phyloP scores from a whole-genome alignment of 805 yeast genomes.

The Pachysolen tannophilus region DNA sequence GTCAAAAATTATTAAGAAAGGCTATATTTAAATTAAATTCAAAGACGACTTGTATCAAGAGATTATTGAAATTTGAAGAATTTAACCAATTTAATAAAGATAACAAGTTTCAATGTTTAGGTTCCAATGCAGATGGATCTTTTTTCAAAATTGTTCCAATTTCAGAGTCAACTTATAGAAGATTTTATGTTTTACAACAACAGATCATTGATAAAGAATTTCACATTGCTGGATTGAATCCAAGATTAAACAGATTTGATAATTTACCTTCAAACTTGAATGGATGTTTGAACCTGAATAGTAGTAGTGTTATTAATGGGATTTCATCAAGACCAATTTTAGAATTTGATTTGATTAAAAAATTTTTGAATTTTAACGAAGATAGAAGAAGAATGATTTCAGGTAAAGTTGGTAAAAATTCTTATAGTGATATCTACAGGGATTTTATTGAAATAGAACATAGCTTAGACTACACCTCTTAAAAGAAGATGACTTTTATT shows the following conservation, averaged over 20 bases:
- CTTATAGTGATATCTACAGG: slow-evolving; percentile 56
- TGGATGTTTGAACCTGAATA: slow-evolving; percentile 11
- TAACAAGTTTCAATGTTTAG: slow-evolving; percentile 52
- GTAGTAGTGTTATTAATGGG: slow-evolving; percentile 26
- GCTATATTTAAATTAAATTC: slow-evolving; percentile 67
- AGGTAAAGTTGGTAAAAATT: slow-evolving; percentile 49
- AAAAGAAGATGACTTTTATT: too few species aligned
- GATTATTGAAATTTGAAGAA: slow-evolving; percentile 18
- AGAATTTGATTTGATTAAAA: slow-evolving; percentile 50
- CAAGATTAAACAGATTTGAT: slow-evolving; percentile 53
- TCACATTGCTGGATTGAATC: slow-evolving; percentile 75
- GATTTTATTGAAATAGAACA: slow-evolving; percentile 55
- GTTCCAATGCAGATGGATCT: slow-evolving; percentile 75
- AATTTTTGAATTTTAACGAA: slow-evolving; percentile 47
- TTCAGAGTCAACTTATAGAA: slow-evolving; percentile 65
- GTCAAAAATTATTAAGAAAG: slow-evolving; percentile 63
- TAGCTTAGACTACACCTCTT: slow-evolving; percentile 11
- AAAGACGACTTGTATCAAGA: slow-evolving; percentile 42
- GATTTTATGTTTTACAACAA: slow-evolving; percentile 80
- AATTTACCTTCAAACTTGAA: slow-evolving; percentile 15
- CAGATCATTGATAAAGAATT: slow-evolving; percentile 73
- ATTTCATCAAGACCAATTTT: slow-evolving; percentile 52
- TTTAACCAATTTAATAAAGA: slow-evolving; percentile 12
- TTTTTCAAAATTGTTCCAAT: slow-evolving; percentile 68
- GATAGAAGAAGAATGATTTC: slow-evolving; percentile 48